These are phyloP conservation scores for Massospora cicadina DNA, from an alignment of 371 early-diverging fungal genomes.

Conservation along the genomic window DNA sequence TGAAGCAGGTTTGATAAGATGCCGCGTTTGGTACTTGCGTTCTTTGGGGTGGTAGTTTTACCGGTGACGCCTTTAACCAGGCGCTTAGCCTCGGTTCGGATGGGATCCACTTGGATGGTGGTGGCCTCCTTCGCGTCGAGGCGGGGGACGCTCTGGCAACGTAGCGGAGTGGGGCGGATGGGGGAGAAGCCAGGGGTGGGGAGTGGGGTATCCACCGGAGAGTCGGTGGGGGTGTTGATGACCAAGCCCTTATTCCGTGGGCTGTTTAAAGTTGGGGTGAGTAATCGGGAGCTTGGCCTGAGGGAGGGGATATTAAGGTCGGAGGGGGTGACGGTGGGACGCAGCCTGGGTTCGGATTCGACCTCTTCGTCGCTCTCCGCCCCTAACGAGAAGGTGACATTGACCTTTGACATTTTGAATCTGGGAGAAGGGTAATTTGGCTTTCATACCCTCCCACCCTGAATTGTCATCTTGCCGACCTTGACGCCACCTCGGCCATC, in stretches of 20 bases:
- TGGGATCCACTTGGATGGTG: background rate
- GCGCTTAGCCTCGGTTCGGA: background rate
- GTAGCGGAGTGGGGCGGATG: background rate
- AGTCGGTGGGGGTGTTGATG: background rate
- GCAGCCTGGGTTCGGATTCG: background rate
- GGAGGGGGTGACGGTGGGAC: background rate
- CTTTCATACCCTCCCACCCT: too few relatives aligned
- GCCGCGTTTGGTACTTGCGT: background rate
- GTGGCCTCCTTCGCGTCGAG: background rate
- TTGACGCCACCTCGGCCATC: too few relatives aligned
- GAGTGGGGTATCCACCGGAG: background rate
- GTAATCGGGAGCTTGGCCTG: background rate
- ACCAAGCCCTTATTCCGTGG: background rate
- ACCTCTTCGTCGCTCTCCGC: background rate
- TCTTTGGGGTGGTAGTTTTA: background rate
- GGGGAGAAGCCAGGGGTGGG: background rate
- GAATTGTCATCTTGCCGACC: too few relatives aligned
- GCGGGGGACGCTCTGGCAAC: background rate
- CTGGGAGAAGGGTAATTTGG: too few relatives aligned
- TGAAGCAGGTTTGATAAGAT: constrained; percentile 4
- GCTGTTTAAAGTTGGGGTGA: background rate
- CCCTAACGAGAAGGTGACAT: background rate
- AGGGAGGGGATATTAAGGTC: background rate
- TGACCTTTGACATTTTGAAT: too few relatives aligned
- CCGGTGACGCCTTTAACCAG: background rate